Evolutionary conservation across 1,284 basidiomycete species (phyloP).

Genomic region (Fistulinella cinereoalba): DNA sequence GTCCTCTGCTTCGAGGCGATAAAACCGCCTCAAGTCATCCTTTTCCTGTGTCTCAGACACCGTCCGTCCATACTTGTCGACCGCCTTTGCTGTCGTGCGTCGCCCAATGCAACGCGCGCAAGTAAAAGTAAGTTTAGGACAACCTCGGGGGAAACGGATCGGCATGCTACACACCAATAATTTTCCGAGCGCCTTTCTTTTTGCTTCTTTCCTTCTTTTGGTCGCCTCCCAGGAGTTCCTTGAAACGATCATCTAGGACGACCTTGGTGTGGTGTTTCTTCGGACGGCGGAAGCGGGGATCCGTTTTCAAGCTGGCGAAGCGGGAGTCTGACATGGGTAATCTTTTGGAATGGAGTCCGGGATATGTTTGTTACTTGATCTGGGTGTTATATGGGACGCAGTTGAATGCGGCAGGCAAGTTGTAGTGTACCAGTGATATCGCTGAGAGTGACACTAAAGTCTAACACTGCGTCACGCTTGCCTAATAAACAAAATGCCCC

Average conservation of each 20-base stretch:
- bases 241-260: conserved; percentile 93
- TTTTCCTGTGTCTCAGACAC: conserved; percentile 67
- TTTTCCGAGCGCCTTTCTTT: conserved; percentile 39
- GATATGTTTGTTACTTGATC: no score
- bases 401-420: no score
- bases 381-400: no score
- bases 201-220: conserved; percentile 30
- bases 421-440: no score
- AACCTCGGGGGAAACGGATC: not conserved
- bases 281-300: conserved; percentile 89
- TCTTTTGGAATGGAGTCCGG: no score
- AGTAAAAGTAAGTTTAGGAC: no score
- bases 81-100: conserved; percentile 46
- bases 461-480: no score
- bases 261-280: conserved; percentile 82
- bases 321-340: conserved; percentile 68
- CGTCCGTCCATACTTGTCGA: conserved; percentile 91
- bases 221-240: conserved; percentile 63
- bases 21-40: conserved; percentile 81
- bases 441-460: no score
- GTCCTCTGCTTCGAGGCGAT: conserved; percentile 62
- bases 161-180: conserved; percentile 36
- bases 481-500: no score
- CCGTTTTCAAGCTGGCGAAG: conserved; percentile 84
- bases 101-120: not conserved